These are phyloP conservation scores for Penicillium sp. DNA, from an alignment of 2,329 filamentous ascomycete genomes.

Conservation along the genomic window DNA sequence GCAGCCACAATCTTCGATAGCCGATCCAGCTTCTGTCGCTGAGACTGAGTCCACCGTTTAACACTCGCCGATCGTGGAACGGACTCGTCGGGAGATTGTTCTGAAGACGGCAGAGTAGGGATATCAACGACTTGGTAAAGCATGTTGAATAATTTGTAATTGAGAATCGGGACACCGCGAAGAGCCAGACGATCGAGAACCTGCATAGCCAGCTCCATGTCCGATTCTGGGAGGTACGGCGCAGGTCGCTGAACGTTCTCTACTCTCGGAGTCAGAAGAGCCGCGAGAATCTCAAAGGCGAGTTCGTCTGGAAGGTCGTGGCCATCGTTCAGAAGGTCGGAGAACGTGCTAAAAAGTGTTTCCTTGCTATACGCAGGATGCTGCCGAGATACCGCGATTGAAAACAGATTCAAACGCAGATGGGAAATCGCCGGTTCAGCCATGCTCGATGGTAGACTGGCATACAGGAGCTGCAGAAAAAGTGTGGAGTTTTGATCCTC, in stretches of 20 bases:
- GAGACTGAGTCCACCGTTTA: slow-evolving; percentile 12
- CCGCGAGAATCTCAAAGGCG: slow-evolving; percentile 37
- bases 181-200: slow-evolving; percentile 45
- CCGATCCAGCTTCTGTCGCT: slow-evolving; percentile 19
- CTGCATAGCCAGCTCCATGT: slow-evolving; percentile 38
- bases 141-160: slow-evolving; percentile 49
- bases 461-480: slow-evolving; percentile 45
- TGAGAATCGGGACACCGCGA: slow-evolving; percentile 42
- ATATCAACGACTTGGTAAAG: slow-evolving; percentile 40
- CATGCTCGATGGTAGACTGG: slow-evolving; percentile 26
- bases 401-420: slow-evolving; percentile 37
- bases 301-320: slow-evolving; percentile 35
- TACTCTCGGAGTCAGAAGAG: slow-evolving; percentile 33
- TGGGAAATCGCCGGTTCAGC: slow-evolving; percentile 31
- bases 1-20: slow-evolving; percentile 31
- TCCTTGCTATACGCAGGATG: slow-evolving; percentile 41
- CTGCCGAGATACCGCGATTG: slow-evolving; percentile 37
- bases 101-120: slow-evolving; percentile 27
- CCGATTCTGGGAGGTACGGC: slow-evolving; percentile 20
- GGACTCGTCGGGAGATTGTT: slow-evolving; percentile 37
- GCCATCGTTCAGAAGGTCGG: slow-evolving; percentile 34
- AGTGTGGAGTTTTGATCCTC: slow-evolving; percentile 41
- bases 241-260: slow-evolving; percentile 8
- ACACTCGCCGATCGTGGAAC: slow-evolving; percentile 4
- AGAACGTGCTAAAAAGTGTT: slow-evolving; percentile 33